phyloP scores from a whole-genome alignment of 441 rosid species.

The Gossypium davidsonii region DNA sequence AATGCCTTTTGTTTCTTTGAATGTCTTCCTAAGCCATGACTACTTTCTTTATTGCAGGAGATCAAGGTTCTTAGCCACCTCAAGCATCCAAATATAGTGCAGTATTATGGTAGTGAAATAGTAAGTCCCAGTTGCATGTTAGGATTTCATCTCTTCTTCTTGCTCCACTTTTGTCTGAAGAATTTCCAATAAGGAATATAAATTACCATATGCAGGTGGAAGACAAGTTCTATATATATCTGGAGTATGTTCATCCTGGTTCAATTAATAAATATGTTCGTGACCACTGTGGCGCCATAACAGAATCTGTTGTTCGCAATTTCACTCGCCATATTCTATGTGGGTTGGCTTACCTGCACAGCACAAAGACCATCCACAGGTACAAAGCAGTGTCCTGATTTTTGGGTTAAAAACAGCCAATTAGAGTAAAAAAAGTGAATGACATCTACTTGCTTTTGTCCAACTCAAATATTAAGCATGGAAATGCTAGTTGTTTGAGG shows the following conservation, averaged over 20 bases:
- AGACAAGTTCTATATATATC: slow-evolving; percentile 72
- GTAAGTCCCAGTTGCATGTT: slow-evolving; percentile 44
- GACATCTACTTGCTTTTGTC: not conserved
- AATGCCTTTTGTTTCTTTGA: not conserved
- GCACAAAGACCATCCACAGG: slow-evolving; percentile 88
- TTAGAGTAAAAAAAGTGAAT: not conserved
- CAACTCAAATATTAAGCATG: not conserved
- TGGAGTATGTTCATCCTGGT: slow-evolving; percentile 95
- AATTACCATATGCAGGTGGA: slow-evolving; percentile 46
- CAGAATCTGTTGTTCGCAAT: slow-evolving; percentile 75
- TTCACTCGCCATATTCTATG: slow-evolving; percentile 25
- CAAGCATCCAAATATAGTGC: slow-evolving; percentile 94
- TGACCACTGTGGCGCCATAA: slow-evolving; percentile 86
- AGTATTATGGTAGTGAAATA: slow-evolving; percentile 92
- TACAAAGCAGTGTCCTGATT: slow-evolving; percentile 17
- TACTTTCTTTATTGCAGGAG: slow-evolving; percentile 48
- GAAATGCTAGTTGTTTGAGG: slow-evolving; percentile 6
- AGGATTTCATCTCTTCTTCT: not conserved
- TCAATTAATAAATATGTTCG: slow-evolving; percentile 76
- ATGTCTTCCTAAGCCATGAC: slow-evolving; percentile 13
- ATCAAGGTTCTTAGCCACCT: slow-evolving; percentile 84
- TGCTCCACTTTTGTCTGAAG: not conserved
- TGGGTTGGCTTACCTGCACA: slow-evolving; percentile 87
- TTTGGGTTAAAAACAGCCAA: not conserved
- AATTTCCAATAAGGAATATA: slow-evolving; percentile 11